A percentile compares a stretch with the other conserved stretches of the same genome.
Evolutionary conservation across 257 asterid genomes (phyloP).

Genomic region (Solanum corneliomulleri): DNA sequence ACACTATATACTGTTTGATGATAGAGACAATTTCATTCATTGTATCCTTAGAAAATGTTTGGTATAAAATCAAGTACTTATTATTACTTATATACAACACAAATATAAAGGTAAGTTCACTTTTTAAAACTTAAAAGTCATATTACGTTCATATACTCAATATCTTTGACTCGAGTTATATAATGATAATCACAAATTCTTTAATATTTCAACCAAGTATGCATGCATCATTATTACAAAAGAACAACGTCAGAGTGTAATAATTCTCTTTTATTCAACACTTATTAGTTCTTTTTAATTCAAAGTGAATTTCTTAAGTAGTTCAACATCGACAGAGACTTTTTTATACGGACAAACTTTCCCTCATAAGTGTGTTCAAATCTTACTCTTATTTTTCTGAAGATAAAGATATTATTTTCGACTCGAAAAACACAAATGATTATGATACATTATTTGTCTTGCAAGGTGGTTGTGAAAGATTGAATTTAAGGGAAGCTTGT

Average conservation of each 20-base stretch:
- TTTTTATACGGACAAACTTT: neutral
- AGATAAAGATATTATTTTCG: neutral
- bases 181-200: neutral
- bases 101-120: neutral
- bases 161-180: neutral
- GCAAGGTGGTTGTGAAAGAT: neutral
- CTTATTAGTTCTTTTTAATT: too few species aligned
- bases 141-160: neutral
- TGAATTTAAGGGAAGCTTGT: neutral
- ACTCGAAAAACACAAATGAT: accelerated
- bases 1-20: neutral
- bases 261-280: neutral
- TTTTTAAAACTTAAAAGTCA: neutral
- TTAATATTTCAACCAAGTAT: neutral
- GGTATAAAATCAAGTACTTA: neutral
- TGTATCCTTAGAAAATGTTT: neutral
- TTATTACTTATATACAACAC: neutral
- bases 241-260: neutral
- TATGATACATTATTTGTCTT: neutral
- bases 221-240: neutral
- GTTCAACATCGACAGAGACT: neutral
- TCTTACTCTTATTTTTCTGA: neutral
- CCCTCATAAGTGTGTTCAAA: too few species aligned
- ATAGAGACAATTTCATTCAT: neutral
- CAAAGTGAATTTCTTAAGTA: too few species aligned